Evolutionary conservation across 2,329 filamentous ascomycete species (phyloP).

Genomic region (Penicillium thymicola): DNA sequence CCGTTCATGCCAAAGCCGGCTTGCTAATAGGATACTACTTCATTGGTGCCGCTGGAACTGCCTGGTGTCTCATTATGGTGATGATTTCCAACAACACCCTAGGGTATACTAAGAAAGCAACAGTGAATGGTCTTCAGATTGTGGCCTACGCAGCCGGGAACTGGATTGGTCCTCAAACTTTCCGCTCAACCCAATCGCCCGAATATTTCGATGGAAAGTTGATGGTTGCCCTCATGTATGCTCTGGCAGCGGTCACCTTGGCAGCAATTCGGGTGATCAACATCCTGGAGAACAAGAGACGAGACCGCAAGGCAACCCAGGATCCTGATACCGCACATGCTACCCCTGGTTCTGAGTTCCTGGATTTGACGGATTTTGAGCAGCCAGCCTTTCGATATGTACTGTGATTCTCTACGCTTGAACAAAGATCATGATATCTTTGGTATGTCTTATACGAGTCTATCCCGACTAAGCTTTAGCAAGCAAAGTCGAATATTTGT

Average conservation of each 20-base stretch:
- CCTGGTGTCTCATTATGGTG: slow-evolving; percentile 17
- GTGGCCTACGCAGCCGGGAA: slow-evolving; percentile 40
- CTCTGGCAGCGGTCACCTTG: not conserved
- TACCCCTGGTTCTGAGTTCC: slow-evolving; percentile 3
- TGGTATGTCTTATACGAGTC: not conserved
- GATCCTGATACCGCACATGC: not conserved
- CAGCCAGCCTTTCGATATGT: slow-evolving; percentile 13
- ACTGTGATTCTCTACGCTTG: not conserved
- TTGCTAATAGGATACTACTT: slow-evolving; percentile 38
- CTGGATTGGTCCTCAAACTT: slow-evolving; percentile 41
- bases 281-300: slow-evolving; percentile 10
- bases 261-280: slow-evolving; percentile 4
- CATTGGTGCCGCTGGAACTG: slow-evolving; percentile 30
- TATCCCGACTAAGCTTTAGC: not conserved
- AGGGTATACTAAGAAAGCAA: slow-evolving; percentile 36
- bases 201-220: slow-evolving; percentile 20
- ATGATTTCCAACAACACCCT: slow-evolving; percentile 23
- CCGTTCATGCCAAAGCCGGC: slow-evolving; percentile 23
- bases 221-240: slow-evolving; percentile 13
- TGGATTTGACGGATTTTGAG: slow-evolving; percentile 15
- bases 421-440: not conserved
- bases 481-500: not conserved
- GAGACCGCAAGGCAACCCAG: slow-evolving; percentile 1
- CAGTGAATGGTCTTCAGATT: slow-evolving; percentile 32
- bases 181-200: slow-evolving; percentile 33